These are phyloP conservation scores for Urostyla sp. DNA, from an alignment of 73 alveolate species.

Conservation along the genomic window DNA sequence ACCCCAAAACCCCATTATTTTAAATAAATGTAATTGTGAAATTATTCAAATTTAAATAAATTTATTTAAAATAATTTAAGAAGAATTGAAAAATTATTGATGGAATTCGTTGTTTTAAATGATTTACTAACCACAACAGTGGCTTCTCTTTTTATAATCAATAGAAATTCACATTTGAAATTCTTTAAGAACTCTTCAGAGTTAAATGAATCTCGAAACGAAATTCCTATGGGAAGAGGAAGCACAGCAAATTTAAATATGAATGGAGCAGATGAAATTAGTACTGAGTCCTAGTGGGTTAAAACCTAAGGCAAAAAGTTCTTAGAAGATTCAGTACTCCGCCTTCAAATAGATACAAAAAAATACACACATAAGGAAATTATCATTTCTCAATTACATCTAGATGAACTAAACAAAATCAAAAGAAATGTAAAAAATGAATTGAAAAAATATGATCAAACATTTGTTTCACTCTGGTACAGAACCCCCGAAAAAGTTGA, in stretches of 20 bases:
- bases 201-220: constrained; percentile 52
- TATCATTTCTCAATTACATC: constrained; percentile 46
- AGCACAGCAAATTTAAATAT: constrained; percentile 15
- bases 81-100: constrained; percentile 2
- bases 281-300: constrained; percentile 67
- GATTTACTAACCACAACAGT: constrained; percentile 80
- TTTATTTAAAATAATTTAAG: not conserved
- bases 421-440: constrained; percentile 84
- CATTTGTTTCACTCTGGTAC: constrained; percentile 67
- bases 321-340: constrained; percentile 73
- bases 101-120: constrained; percentile 80
- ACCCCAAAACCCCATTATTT: too few species aligned
- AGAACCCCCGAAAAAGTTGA: constrained; percentile 78
- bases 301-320: constrained; percentile 78
- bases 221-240: constrained; percentile 40
- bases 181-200: constrained; percentile 41
- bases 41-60: too few species aligned
- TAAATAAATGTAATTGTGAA: too few species aligned
- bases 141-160: constrained; percentile 57
- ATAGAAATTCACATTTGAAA: constrained; percentile 28
- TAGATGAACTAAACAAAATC: constrained; percentile 70
- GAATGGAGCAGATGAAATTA: not conserved
- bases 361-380: constrained; percentile 48
- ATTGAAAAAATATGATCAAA: constrained; percentile 83
- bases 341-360: constrained; percentile 73